These are phyloP conservation scores for Pythium dissimile DNA, from an alignment of 352 stramenopile genomes.

Conservation along the genomic window DNA sequence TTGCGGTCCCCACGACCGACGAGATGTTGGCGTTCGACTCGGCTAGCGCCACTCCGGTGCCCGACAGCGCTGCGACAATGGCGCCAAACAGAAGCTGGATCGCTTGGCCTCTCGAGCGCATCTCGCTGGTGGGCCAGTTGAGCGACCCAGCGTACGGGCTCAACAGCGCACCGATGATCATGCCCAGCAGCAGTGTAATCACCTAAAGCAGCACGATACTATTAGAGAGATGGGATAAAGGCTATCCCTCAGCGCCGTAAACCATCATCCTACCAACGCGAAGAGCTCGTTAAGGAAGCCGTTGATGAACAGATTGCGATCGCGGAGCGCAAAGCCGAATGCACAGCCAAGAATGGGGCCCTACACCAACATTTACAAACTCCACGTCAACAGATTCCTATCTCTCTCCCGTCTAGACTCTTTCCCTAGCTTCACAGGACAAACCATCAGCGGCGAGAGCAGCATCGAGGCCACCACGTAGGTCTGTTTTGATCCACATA, in stretches of 20 bases:
- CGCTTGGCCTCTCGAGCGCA: conserved; percentile 71
- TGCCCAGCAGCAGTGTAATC: conserved; percentile 73
- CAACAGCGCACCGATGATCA: conserved; percentile 77
- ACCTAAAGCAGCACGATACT: conserved; percentile 25
- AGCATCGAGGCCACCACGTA: conserved; percentile 88
- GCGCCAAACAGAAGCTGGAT: conserved; percentile 81
- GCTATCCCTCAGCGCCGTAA: no score
- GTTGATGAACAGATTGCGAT: conserved; percentile 82
- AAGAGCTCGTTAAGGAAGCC: conserved; percentile 82
- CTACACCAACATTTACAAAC: conserved; percentile 18
- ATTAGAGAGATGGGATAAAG: background rate
- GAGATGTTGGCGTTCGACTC: conserved; percentile 88
- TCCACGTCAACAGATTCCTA: no score
- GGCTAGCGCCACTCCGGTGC: conserved; percentile 69
- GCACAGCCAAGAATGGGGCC: conserved; percentile 80
- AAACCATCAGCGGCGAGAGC: conserved; percentile 84
- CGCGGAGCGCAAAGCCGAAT: conserved; percentile 76
- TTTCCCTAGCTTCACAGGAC: background rate
- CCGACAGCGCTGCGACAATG: conserved; percentile 71
- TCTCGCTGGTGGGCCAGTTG: conserved; percentile 83
- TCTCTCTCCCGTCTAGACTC: background rate
- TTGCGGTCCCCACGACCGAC: conserved; percentile 87
- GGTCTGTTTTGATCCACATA: conserved; percentile 55
- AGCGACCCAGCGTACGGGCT: conserved; percentile 73
- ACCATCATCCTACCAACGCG: conserved; percentile 40